Percentiles rank a stretch among this genome's conserved stretches.
Evolutionary conservation across 2,329 filamentous ascomycete genomes (phyloP).

Genomic region (Trichoderma citrinoviride): DNA sequence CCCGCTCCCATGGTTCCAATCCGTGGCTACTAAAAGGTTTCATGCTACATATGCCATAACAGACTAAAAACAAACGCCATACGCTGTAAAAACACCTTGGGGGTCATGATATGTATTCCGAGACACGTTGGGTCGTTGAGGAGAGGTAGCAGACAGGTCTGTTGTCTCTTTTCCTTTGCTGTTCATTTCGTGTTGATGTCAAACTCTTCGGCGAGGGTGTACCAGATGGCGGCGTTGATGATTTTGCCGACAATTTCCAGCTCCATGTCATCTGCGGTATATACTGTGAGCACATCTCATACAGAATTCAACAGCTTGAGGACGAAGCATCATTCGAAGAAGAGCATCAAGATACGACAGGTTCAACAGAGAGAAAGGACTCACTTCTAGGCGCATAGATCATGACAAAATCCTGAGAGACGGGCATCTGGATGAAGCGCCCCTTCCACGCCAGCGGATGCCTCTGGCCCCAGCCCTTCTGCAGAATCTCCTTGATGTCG

Average conservation of each 20-base stretch:
- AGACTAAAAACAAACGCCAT: background rate
- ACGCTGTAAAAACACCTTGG: background rate
- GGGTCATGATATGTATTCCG: background rate
- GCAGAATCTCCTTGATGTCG: constrained; percentile 69
- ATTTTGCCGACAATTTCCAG: constrained; percentile 65
- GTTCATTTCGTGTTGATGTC: constrained; percentile 31
- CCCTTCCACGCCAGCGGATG: constrained; percentile 66
- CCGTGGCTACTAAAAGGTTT: background rate
- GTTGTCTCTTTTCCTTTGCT: no score
- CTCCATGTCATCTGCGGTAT: constrained; percentile 57
- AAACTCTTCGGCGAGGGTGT: constrained; percentile 48
- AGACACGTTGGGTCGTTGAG: background rate
- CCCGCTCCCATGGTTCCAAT: background rate
- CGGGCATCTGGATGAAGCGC: constrained; percentile 60
- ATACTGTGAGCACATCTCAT: background rate
- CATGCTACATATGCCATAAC: background rate
- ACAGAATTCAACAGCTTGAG: background rate
- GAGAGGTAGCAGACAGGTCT: background rate
- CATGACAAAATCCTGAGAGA: constrained; percentile 75
- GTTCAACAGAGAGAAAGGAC: constrained; percentile 21
- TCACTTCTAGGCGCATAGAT: constrained; percentile 71
- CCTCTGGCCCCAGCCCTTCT: constrained; percentile 75
- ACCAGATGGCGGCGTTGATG: constrained; percentile 73
- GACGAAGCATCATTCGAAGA: background rate
- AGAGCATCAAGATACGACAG: background rate